Base-by-base conservation (phyloP, 441 rosid species). In the Brassica balearica region DNA sequence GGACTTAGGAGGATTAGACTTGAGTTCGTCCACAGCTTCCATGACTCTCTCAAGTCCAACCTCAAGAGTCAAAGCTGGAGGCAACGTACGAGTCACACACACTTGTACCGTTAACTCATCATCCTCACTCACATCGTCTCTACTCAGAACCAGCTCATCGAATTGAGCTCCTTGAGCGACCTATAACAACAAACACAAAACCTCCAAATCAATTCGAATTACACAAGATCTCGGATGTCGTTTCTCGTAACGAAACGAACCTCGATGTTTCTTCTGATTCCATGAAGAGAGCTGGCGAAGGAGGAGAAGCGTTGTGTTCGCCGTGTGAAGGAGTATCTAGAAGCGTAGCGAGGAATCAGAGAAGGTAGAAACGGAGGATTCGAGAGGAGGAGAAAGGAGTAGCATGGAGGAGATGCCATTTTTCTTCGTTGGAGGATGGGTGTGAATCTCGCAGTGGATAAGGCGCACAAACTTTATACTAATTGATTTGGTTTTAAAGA, bases 41-140 rank as follows among this genome's bases (percentile, higher is more conserved):
- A 77, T 78, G 11, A 95, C 79, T 15, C 88, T 83, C 80, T 83
- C 76, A 0, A 95, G 85, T 5, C 98, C 99, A 25, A 71, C 73
- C 77, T 91, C 87, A 67, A 95, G 88, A 65, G 93, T 86, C 87
- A 95, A 84, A 8, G 95, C 98, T 36, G 94, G 97, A 67, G 93
- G 87, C 81, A 92, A 83, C 56, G 87, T 89, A 62, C 90, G 88
- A 14, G 89, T 91, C 74, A 92, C 75, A 79, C 90, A 89, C 11
- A 84, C 86, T 84, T 91, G 93, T 48, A 95, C 87, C 77, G 83
- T 80, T 72, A 87, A 66, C 5, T 43, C 51, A 5, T 43, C 51
- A 56, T 88, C 90, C 74, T 84, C 88, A 41, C 71, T 53, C 56
- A 56, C 81, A 9, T 83, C 88, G 0, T 73, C 77, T n/a, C 55